A percentile compares a stretch with the other conserved stretches of the same genome.
Conservation (phyloP, 345 rosid genomes). For the Gossypium sturtianum region DNA sequence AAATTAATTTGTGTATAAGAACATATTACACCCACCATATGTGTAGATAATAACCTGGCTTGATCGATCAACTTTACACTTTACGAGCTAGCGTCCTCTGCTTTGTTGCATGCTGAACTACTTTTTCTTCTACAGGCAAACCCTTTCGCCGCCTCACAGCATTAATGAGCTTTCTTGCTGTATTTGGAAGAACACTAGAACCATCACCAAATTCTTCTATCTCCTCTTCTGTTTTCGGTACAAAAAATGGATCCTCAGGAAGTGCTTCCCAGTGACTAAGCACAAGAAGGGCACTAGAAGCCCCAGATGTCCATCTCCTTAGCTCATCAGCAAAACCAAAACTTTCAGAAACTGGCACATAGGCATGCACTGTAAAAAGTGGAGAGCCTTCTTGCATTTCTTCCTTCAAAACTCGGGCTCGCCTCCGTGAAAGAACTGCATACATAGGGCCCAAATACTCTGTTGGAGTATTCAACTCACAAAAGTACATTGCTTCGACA, state of each 20-base stretch:
- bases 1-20: background rate
- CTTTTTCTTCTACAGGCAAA: slow-evolving; percentile 80
- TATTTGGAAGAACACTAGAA: slow-evolving; percentile 75
- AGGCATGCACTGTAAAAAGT: slow-evolving; percentile 67
- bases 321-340: slow-evolving; percentile 87
- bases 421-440: slow-evolving; percentile 68
- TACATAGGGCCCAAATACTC: slow-evolving; percentile 73
- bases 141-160: slow-evolving; percentile 74
- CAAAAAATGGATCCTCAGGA: slow-evolving; percentile 80
- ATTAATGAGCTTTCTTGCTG: slow-evolving; percentile 78
- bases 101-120: slow-evolving; percentile 79
- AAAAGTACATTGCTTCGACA: slow-evolving; percentile 92
- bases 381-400: slow-evolving; percentile 93
- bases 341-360: slow-evolving; percentile 84
- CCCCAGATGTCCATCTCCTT: slow-evolving; percentile 79
- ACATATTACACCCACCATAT: background rate
- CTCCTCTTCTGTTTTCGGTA: slow-evolving; percentile 76
- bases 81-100: slow-evolving; percentile 82
- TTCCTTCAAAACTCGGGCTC: slow-evolving; percentile 81
- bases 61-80: slow-evolving; percentile 24
- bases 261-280: slow-evolving; percentile 91
- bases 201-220: slow-evolving; percentile 84
- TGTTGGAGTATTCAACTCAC: slow-evolving; percentile 73
- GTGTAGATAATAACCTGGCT: background rate
- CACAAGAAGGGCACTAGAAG: slow-evolving; percentile 80